Base-by-base conservation (phyloP, 129 eudicot genomes). In the Flaveria bidentis region DNA sequence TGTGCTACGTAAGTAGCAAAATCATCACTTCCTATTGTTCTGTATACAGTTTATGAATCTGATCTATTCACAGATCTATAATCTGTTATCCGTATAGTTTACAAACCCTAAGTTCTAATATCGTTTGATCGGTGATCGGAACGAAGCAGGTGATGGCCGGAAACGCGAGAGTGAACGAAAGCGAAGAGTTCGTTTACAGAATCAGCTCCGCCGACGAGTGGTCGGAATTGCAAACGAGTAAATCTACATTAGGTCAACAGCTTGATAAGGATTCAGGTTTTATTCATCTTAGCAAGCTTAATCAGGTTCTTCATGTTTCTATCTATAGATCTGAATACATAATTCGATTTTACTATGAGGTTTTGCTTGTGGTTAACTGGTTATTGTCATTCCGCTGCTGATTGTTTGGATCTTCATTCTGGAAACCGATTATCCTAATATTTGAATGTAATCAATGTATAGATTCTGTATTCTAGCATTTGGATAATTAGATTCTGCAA, bases 141-240 rank as follows among this genome's bases (percentile, higher is more conserved):
- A 64, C 0, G 1, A 36, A 36, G 41, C 41, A 36, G 41, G 60
- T 64, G 63, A 80, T 80, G 84, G 75, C 62, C 18, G 93, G 73
- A 63, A 77, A 72, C 9, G 25, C 12, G 13, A 80, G 46, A 49
- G 20, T 16, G 57, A 49, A 36, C 7, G 83, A 22, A 74, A 51
- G 23, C 7, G 88, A 90, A 28, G 88, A 91, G 71, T 88, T 64
- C 26, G 87, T 92, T 39, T 92, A 92, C 86, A 81, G 98, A 79
- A 92, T 92, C 75, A 89, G 93, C 81, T 86, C 93, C 11, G 85
- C 85, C n/a, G 85, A 69, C 30, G 98, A 92, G 79, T 92, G 93
- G 96, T 83, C 82, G 52, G 87, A 74, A 30, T 73, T 92, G 50
- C 93, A 83, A 81, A 77, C 39, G 3, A 89, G 44, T 52, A 84